Base-by-base conservation (phyloP, 805 yeast species). In the Lipomyces orientalis region DNA sequence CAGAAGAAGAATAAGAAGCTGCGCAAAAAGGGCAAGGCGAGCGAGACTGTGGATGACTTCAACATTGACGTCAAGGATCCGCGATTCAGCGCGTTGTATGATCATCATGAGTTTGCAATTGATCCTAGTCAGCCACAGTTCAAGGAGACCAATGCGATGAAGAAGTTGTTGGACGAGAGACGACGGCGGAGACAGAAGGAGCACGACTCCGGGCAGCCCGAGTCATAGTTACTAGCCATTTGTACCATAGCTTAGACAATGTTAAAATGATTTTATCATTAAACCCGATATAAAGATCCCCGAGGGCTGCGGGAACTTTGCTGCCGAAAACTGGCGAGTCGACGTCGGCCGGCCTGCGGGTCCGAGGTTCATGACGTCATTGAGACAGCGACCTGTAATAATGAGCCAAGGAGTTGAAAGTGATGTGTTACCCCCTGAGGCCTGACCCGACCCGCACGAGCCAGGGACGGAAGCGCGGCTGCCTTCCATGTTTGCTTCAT, bases 81-180 rank as follows among this genome's bases (percentile, higher is more conserved):
- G 16, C 88, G 99, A 80, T 95, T 95, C 82, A 84, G 84, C 58
- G 96, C 90, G 71, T 82, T 93, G 71, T 91, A 89, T 75, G 92
- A 92, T 74, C 88, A 87, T 69, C 97, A 91, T 70, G 95, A 90
- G 69, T 95, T 87, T 79, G 97, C 97, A 12, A 93, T 96, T 76
- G 99, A 96, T 79, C 97, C 98, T 29, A 88, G 96, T 25, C 87
- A 84, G 75, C 90, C 96, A n/a, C 97, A 91, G 77, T 94, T 86
- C 83, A 93, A 90, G 81, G 87, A 89, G 79, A 93, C 98, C 0
- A 81, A 86, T 19, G 92, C 95, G 33, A 93, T 94, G 97, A 88
- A 89, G 76, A 84, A 88, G 77, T 85, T 95, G 65, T 79, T 95
- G 81, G 83, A 86, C 57, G 97, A 93, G 79, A 85, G 97, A 35